Conservation (phyloP, 176 grass and related monocot genomes). For the Triticum turgidum region DNA sequence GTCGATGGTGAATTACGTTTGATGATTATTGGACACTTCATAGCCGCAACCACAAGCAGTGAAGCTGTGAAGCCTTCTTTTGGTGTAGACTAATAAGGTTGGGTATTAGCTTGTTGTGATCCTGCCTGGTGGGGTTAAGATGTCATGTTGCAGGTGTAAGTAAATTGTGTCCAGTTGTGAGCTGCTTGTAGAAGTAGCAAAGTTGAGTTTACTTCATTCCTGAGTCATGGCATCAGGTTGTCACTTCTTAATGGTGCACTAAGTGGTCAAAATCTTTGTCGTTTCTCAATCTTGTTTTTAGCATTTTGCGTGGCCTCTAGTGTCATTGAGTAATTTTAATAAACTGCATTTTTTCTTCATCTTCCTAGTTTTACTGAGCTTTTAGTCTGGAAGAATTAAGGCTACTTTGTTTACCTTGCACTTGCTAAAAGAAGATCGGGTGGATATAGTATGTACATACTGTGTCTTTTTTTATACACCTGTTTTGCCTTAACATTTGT, state of each 20-base stretch:
- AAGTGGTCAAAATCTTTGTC: background rate
- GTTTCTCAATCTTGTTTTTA: background rate
- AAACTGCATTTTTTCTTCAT: background rate
- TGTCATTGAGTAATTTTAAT: background rate
- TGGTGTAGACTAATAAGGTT: background rate
- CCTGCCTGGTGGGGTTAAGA: background rate
- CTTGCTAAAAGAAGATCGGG: background rate
- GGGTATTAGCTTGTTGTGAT: background rate
- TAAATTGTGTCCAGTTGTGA: background rate
- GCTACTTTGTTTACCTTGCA: background rate
- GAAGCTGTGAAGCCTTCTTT: background rate
- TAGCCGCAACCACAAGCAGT: background rate
- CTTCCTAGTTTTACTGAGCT: background rate
- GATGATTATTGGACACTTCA: background rate
- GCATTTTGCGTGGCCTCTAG: background rate
- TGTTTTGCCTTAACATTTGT: slow-evolving; percentile 5
- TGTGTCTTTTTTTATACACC: background rate
- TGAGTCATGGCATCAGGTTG: background rate
- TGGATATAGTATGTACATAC: background rate
- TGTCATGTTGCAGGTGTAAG: background rate
- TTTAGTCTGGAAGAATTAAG: background rate
- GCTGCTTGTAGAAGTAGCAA: background rate
- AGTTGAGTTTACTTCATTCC: background rate
- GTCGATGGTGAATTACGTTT: background rate
- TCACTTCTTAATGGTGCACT: slow-evolving; percentile 16